A percentile compares a stretch with the other conserved stretches of the same genome.
Conservation (phyloP, 257 asterid genomes). For the Penstemon davidsonii region DNA sequence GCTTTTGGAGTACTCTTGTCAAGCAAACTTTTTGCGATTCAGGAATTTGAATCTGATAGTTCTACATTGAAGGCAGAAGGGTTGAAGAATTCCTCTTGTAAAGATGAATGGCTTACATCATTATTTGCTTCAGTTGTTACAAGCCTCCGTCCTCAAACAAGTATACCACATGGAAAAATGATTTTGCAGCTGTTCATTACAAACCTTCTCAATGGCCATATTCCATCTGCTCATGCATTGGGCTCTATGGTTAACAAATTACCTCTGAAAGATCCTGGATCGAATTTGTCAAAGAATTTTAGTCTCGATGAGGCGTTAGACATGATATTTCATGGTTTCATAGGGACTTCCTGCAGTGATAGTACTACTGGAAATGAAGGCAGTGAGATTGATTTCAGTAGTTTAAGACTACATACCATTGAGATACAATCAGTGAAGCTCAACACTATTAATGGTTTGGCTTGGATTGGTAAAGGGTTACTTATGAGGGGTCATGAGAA, state of each 20-base stretch:
- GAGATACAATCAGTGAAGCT: conserved; percentile 34
- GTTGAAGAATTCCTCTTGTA: conserved; percentile 36
- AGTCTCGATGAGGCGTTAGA: conserved; percentile 65
- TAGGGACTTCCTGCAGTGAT: conserved; percentile 38
- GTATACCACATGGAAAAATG: conserved; percentile 53
- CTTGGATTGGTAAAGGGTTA: conserved; percentile 97
- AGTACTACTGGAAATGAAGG: conserved; percentile 36
- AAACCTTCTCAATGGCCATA: conserved; percentile 65
- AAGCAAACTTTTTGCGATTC: conserved; percentile 34
- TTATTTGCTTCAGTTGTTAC: conserved; percentile 77
- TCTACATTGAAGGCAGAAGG: conserved; percentile 33
- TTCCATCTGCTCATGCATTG: conserved; percentile 92
- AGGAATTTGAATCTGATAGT: conserved; percentile 38
- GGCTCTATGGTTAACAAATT: conserved; percentile 92
- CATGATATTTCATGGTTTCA: conserved; percentile 41
- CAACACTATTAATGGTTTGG: conserved; percentile 65
- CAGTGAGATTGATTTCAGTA: conserved; percentile 37
- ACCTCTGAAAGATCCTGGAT: conserved; percentile 51
- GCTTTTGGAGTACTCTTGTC: conserved; percentile 52
- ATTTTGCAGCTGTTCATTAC: conserved; percentile 55
- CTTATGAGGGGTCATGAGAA: conserved; percentile 94
- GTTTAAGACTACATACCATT: conserved; percentile 40
- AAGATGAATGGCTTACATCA: conserved; percentile 67
- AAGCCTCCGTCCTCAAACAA: conserved; percentile 72
- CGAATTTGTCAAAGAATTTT: conserved; percentile 35